A percentile compares a stretch with the other conserved stretches of the same genome.
Evolutionary conservation across 768 basidiomycete genomes (phyloP).

Genomic region (Auriscalpium orientale): DNA sequence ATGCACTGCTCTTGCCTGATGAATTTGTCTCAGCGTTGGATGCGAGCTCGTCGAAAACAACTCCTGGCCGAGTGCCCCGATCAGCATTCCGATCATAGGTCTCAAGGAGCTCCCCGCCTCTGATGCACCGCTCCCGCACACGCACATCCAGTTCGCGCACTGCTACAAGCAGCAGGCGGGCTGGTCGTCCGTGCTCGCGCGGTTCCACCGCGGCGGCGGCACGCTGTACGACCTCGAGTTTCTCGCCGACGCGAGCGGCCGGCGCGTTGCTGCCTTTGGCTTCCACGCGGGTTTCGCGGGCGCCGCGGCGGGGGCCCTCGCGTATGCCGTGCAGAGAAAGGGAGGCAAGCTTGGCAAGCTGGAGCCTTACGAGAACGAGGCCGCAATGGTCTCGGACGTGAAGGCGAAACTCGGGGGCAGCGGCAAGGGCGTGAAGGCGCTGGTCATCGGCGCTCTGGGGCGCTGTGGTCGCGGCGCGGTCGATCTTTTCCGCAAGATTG

Average conservation of each 20-base stretch:
- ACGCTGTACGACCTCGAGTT: constrained; percentile 95
- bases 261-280: constrained; percentile 96
- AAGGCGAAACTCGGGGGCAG: constrained; percentile 56
- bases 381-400: constrained; percentile 73
- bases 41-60: constrained; percentile 84
- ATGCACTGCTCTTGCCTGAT: constrained; percentile 5
- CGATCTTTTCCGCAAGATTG: constrained; percentile 91
- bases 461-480: constrained; percentile 93
- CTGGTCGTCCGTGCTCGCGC: constrained; percentile 78
- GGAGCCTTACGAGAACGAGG: constrained; percentile 78
- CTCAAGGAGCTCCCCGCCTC: constrained; percentile 93
- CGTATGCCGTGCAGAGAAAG: constrained; percentile 57
- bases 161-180: constrained; percentile 96
- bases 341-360: constrained; percentile 58
- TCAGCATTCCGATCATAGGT: constrained; percentile 75
- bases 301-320: constrained; percentile 85
- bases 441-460: constrained; percentile 95
- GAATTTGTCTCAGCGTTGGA: constrained; percentile 55
- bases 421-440: constrained; percentile 70
- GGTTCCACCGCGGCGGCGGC: constrained; percentile 79
- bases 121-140: constrained; percentile 77
- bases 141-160: constrained; percentile 97
- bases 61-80: constrained; percentile 80
- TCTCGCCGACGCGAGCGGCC: constrained; percentile 71
- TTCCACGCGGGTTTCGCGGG: constrained; percentile 99